These are phyloP conservation scores for Pistacia integerrima DNA, from an alignment of 345 rosid species.

Conservation along the genomic window DNA sequence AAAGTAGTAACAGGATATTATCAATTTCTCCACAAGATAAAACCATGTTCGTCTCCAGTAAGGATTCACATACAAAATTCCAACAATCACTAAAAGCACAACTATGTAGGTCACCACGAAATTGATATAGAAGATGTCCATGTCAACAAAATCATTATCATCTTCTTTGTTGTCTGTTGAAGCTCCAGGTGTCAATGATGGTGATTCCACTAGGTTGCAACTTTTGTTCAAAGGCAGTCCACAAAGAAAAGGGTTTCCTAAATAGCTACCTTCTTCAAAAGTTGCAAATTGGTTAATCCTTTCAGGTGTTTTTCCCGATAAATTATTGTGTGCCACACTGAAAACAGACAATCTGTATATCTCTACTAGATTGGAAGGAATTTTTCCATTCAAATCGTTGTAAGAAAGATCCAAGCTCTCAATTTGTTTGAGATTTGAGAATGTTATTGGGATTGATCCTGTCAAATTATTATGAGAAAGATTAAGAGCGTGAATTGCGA, in stretches of 20 bases:
- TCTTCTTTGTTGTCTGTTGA: neutral
- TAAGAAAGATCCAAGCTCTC: constrained; percentile 35
- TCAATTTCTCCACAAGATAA: no score
- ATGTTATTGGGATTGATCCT: constrained; percentile 30
- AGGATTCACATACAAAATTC: no score
- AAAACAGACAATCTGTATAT: neutral
- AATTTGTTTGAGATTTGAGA: constrained; percentile 25
- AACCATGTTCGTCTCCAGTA: no score
- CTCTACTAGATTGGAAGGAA: constrained; percentile 29
- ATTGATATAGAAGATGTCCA: no score
- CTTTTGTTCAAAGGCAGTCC: neutral
- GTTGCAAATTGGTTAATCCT: neutral
- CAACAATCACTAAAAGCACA: no score
- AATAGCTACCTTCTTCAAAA: neutral
- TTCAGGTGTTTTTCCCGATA: constrained; percentile 17
- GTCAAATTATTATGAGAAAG: constrained; percentile 35
- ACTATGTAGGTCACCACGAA: no score
- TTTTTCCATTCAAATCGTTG: constrained; percentile 24
- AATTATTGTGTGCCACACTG: constrained; percentile 4
- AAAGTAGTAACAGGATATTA: no score
- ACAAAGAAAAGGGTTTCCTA: neutral
- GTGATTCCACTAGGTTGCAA: neutral
- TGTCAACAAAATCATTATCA: no score
- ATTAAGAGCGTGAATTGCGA: constrained; percentile 19
- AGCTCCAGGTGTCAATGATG: neutral